Conservation (phyloP, 2,329 filamentous ascomycete species). For the Beauveria varroae region DNA sequence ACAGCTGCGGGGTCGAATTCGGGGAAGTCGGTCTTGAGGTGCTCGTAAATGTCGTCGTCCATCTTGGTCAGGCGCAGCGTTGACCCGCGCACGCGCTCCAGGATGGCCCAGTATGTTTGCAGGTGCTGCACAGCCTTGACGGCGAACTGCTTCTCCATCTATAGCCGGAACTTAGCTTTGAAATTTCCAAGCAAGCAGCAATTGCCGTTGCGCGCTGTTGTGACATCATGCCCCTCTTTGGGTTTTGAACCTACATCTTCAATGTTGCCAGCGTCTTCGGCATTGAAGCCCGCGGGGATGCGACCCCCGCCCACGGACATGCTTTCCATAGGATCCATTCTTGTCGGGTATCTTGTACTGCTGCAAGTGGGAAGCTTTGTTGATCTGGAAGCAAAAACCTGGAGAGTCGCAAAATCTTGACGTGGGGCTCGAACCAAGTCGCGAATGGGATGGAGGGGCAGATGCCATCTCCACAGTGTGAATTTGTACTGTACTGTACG, state of each 20-base stretch:
- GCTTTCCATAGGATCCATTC: slow-evolving; percentile 33
- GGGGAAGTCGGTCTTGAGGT: slow-evolving; percentile 82
- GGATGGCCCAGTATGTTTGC: slow-evolving; percentile 93
- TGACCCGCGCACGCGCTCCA: slow-evolving; percentile 86
- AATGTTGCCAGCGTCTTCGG: slow-evolving; percentile 48
- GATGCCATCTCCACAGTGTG: slow-evolving; percentile 2
- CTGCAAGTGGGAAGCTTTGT: background rate
- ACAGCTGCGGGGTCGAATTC: slow-evolving; percentile 79
- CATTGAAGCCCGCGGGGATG: slow-evolving; percentile 50
- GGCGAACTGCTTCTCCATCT: slow-evolving; percentile 99
- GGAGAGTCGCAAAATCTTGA: slow-evolving; percentile 8
- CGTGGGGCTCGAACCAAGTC: slow-evolving; percentile 4
- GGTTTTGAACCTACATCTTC: slow-evolving; percentile 42
- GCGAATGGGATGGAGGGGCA: slow-evolving; percentile 10
- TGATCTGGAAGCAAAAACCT: background rate
- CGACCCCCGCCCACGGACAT: slow-evolving; percentile 24
- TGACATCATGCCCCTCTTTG: slow-evolving; percentile 4
- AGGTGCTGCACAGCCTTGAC: slow-evolving; percentile 97
- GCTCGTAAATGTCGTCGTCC: slow-evolving; percentile 89
- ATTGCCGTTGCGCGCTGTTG: background rate
- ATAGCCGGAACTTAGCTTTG: background rate
- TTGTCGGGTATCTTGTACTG: slow-evolving; percentile 5
- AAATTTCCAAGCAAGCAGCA: background rate
- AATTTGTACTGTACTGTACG: background rate
- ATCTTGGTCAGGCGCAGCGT: slow-evolving; percentile 83